Evolutionary conservation across 805 yeast genomes (phyloP).

Genomic region (Kluyveromyces dobzhanskii): DNA sequence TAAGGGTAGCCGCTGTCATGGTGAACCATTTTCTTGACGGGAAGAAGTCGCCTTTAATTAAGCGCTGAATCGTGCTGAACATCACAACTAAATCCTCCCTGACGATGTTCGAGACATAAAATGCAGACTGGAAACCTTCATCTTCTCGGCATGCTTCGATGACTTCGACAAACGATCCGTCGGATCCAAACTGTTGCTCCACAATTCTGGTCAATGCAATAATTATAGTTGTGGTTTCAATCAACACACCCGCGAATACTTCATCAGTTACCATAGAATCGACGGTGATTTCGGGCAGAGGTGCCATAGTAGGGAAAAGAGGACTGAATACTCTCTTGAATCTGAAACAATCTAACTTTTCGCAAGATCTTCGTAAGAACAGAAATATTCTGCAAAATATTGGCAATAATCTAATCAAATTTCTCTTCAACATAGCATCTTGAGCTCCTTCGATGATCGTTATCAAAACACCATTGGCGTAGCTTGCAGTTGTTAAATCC

Average conservation of each 20-base stretch:
- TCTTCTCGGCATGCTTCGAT: constrained; percentile 31
- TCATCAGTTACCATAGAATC: constrained; percentile 71
- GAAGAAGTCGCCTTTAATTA: constrained; percentile 49
- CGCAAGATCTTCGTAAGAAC: constrained; percentile 43
- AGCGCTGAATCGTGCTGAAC: constrained; percentile 41
- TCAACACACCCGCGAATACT: constrained; percentile 57
- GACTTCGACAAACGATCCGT: constrained; percentile 37
- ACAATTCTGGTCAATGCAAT: constrained; percentile 47
- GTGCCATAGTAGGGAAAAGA: constrained; percentile 60
- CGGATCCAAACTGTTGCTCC: constrained; percentile 31
- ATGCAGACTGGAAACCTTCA: constrained; percentile 34
- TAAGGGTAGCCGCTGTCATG: constrained; percentile 46
- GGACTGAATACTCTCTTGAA: constrained; percentile 58
- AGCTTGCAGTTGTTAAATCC: constrained; percentile 44
- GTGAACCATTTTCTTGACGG: constrained; percentile 73
- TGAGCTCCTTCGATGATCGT: constrained; percentile 38
- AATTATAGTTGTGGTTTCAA: constrained; percentile 61
- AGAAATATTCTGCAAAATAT: constrained; percentile 43
- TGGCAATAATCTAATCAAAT: constrained; percentile 46
- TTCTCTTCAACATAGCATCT: constrained; percentile 36
- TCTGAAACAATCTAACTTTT: constrained; percentile 34
- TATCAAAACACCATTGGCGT: constrained; percentile 52
- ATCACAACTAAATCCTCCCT: constrained; percentile 36
- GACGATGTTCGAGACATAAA: constrained; percentile 34
- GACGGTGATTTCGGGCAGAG: constrained; percentile 54